Conservation (phyloP, 768 basidiomycete species). For the Tephrocybe sp. region DNA sequence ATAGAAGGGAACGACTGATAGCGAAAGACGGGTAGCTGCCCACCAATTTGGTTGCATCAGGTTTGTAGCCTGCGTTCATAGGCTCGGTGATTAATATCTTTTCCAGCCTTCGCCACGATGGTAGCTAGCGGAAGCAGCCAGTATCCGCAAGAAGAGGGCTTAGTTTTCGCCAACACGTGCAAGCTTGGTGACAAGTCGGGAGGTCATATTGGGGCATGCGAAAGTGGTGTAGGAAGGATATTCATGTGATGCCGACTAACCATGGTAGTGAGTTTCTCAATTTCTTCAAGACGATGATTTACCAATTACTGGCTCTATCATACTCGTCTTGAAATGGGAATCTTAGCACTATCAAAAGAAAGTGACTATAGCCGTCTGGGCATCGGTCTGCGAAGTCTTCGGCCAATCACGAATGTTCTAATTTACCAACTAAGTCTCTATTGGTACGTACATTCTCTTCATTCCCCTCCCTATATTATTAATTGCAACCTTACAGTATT, state of each 20-base stretch:
- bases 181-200: not conserved
- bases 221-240: not conserved
- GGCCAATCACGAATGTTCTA: too few relatives aligned
- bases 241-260: not conserved
- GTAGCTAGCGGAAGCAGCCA: constrained; percentile 6
- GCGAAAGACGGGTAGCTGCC: constrained; percentile 7
- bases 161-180: not conserved
- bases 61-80: constrained; percentile 18
- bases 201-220: not conserved
- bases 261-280: not conserved
- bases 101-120: constrained; percentile 16
- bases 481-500: too few relatives aligned
- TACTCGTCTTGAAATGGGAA: constrained; percentile 28
- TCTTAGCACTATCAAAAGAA: constrained; percentile 11
- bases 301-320: constrained; percentile 28
- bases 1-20: too few relatives aligned
- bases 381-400: too few relatives aligned
- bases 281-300: not conserved
- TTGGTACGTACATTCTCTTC: too few relatives aligned
- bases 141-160: not conserved
- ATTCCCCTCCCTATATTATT: not conserved
- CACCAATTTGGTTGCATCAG: constrained; percentile 13
- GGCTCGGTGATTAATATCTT: constrained; percentile 9
- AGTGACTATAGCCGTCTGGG: constrained; percentile 23
- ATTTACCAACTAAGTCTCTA: too few relatives aligned